Conservation (phyloP, 2,329 filamentous ascomycete species). For the Ceratocystis diversiconidia region DNA sequence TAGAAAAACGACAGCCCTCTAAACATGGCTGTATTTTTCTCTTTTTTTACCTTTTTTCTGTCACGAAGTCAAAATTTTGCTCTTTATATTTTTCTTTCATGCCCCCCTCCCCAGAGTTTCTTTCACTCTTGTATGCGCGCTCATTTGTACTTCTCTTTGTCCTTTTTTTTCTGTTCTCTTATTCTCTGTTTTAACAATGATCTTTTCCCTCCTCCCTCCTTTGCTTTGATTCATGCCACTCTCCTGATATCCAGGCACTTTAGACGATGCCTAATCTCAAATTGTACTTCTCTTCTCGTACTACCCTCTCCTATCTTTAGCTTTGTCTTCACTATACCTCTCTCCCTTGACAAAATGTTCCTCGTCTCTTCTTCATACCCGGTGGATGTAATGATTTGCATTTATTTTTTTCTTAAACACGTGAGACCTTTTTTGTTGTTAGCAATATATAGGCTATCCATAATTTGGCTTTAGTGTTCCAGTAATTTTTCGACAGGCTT, state of each 20-base stretch:
- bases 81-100: not conserved
- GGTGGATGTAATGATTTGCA: not conserved
- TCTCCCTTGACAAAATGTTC: not conserved
- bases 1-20: not conserved
- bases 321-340: not conserved
- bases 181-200: conserved; percentile 7
- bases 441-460: no score
- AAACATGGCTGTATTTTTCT: not conserved
- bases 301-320: conserved; percentile 2
- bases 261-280: not conserved
- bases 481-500: no score
- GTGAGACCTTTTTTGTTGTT: not conserved
- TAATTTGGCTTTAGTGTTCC: no score
- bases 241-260: not conserved
- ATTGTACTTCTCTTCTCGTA: not conserved
- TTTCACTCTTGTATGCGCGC: not conserved
- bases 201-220: not conserved
- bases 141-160: not conserved
- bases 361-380: not conserved
- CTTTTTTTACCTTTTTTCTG: not conserved
- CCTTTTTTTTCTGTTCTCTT: conserved; percentile 6
- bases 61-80: conserved; percentile 8
- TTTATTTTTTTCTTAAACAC: not conserved
- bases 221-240: not conserved
- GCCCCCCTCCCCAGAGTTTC: not conserved